These are phyloP conservation scores for Gynochthodes officinalis DNA, from an alignment of 257 asterid genomes.

Conservation along the genomic window DNA sequence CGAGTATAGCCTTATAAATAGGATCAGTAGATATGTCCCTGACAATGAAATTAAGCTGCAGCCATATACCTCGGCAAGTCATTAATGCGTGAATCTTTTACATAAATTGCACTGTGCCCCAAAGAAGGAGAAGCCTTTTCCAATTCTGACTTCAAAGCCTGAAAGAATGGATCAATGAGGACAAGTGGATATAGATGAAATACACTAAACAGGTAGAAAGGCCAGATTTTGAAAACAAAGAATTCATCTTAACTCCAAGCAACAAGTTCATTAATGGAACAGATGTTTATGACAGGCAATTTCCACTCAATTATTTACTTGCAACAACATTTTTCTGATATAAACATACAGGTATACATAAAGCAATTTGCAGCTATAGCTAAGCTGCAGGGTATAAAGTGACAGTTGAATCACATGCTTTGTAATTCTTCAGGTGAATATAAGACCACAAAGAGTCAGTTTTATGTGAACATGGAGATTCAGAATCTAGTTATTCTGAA, in stretches of 20 bases:
- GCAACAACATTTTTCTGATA: not conserved
- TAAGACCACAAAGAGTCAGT: not conserved
- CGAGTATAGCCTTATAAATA: not conserved
- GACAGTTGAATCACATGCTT: not conserved
- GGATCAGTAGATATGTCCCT: not conserved
- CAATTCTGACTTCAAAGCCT: conserved; percentile 94
- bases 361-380: not conserved
- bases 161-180: conserved; percentile 23
- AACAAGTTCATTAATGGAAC: not conserved
- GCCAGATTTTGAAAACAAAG: not conserved
- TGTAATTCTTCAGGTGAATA: not conserved
- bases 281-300: not conserved
- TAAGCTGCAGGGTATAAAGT: not conserved
- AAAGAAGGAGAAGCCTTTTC: conserved; percentile 96
- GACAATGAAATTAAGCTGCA: not conserved
- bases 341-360: not conserved
- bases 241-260: not conserved
- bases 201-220: not conserved
- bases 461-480: not conserved
- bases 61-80: conserved; percentile 81
- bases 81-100: conserved; percentile 84
- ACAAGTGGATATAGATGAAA: not conserved
- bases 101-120: conserved; percentile 87
- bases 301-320: not conserved
- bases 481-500: not conserved